Evolutionary conservation across 345 rosid species (phyloP), one percentile per base, ranked within the genome.

Genomic region (Combretum micranthum): DNA sequence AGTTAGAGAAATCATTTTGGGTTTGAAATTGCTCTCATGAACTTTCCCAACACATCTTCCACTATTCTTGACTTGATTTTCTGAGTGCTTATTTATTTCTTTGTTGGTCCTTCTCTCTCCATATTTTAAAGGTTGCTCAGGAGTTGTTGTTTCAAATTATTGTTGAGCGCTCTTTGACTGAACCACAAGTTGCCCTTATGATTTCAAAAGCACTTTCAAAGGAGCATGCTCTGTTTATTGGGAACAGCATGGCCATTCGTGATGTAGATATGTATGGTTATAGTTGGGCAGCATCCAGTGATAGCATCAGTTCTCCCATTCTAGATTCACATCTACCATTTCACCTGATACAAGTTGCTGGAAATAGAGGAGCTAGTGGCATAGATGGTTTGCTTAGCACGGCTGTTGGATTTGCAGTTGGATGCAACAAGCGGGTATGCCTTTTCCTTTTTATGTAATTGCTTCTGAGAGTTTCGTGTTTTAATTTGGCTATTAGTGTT

Each of bases 361-460:
- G 88, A 72, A 92, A 92, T 72, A 81, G 96, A 76, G 98, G 98
- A 74, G 98, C 96, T 60, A 92, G 98, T 73, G 98, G 98, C 58
- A 92, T 92, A 72, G 98, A 88, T 61, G 98, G 98, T 61, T 81
- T 92, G 83, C 85, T 92, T 54, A 88, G 98, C 73, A 77, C 96
- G 18, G 95, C 96, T 52, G 45, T 79, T 64, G 98, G 98, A 72
- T 92, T 86, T 74, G 95, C 98, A 54, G 76, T 81, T 17, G 98
- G 98, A 51, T 75, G 92, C 87, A 80, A 83, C 56, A 86, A 75
- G 75, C 83, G 73, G 60, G 98, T 88, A 68, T 72, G 88, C 68
- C 15, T 42, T 52, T 32, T 7, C 9, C 9, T 4, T 32, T 32
- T 7, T 32, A 4, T 32, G 39, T 32, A 32, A 32, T 32, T 32